Evolutionary conservation across 2,329 filamentous ascomycete species (phyloP).

Genomic region (Neofusicoccum kwambonambiense): DNA sequence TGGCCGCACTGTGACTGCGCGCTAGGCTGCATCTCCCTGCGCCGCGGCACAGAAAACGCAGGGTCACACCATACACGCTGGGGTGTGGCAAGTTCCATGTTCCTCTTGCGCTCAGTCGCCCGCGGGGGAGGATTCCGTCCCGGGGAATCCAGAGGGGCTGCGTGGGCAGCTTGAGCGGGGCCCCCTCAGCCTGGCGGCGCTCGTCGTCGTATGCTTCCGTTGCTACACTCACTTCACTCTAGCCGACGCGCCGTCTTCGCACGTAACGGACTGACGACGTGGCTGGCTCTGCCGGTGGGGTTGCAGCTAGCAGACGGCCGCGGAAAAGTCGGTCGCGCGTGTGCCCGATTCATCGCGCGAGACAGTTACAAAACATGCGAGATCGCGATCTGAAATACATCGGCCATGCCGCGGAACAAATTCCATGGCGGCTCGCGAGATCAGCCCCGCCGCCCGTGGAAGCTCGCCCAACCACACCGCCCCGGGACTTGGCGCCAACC

Average conservation of each 20-base stretch:
- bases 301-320: not conserved
- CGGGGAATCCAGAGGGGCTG: too few relatives aligned
- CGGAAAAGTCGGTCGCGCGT: not conserved
- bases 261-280: slow-evolving; percentile 2
- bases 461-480: not conserved
- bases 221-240: not conserved
- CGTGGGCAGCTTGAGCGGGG: too few relatives aligned
- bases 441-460: not conserved
- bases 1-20: not conserved
- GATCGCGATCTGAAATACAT: not conserved
- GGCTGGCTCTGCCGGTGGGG: not conserved
- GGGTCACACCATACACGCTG: not conserved
- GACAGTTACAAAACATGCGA: not conserved
- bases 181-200: not conserved
- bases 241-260: not conserved
- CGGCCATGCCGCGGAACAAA: not conserved
- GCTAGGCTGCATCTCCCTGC: not conserved
- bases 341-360: not conserved
- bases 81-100: not conserved
- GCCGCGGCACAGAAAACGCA: not conserved
- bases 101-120: not conserved
- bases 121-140: not conserved
- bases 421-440: not conserved
- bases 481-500: not conserved
- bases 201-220: not conserved